phyloP scores from a whole-genome alignment of 2,329 filamentous ascomycete species.

The Verticillium nubilum region DNA sequence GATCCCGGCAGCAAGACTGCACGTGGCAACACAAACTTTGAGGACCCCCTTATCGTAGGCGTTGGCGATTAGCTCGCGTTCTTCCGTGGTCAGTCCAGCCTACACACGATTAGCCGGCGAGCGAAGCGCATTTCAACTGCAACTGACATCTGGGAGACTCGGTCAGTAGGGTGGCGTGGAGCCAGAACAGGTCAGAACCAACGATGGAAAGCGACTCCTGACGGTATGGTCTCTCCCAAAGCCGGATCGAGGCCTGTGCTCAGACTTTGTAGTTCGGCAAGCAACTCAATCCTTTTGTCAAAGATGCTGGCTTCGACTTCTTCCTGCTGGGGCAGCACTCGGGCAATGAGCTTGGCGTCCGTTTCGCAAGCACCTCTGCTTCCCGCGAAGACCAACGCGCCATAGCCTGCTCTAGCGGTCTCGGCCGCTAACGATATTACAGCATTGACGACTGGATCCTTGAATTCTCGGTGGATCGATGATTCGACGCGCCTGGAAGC shows the following conservation, averaged over 20 bases:
- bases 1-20: slow-evolving; percentile 77
- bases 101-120: slow-evolving; percentile 24
- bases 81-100: slow-evolving; percentile 68
- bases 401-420: slow-evolving; percentile 62
- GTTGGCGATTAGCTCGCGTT: slow-evolving; percentile 64
- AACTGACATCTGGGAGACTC: slow-evolving; percentile 28
- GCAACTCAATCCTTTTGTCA: slow-evolving; percentile 56
- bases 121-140: neutral
- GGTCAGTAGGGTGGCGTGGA: neutral
- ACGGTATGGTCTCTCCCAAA: slow-evolving; percentile 57
- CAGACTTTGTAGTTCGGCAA: slow-evolving; percentile 61
- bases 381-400: slow-evolving; percentile 68
- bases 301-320: slow-evolving; percentile 41
- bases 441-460: slow-evolving; percentile 61
- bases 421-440: slow-evolving; percentile 66
- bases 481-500: slow-evolving; percentile 43
- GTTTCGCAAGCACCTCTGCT: slow-evolving; percentile 64
- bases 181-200: slow-evolving; percentile 20
- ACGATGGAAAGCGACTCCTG: slow-evolving; percentile 72
- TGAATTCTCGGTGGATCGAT: slow-evolving; percentile 57
- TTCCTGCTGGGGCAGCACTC: slow-evolving; percentile 51
- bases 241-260: slow-evolving; percentile 60
- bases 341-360: slow-evolving; percentile 62
- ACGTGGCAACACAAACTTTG: slow-evolving; percentile 70
- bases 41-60: slow-evolving; percentile 65